Base-by-base conservation (phyloP, 257 asterid genomes). In the Solanum clarkiae region DNA sequence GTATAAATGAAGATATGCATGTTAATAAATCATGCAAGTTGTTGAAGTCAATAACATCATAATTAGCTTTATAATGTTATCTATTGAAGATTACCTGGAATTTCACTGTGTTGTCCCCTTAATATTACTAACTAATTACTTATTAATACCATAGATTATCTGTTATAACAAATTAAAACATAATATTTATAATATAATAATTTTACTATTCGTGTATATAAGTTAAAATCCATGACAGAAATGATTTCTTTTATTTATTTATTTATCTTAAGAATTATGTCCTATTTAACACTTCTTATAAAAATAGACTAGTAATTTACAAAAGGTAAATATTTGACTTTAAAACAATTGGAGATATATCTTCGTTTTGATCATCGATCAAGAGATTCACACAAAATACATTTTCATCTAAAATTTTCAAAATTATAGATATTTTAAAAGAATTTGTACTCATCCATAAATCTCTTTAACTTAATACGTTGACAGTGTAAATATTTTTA, bases 31-130 rank as follows among this genome's bases (percentile, higher is more conserved):
- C 85, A 63, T 82, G 59, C 63, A 45, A 44, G 79, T 15, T 45
- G 45, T 63, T 82, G 85, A 82, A 82, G 85, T 82, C 85, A 63
- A 45, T 82, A 63, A 82, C 75, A 82, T 60, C 85, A 82, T 82
- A 40, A 66, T 59, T 82, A 59, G 42, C 57, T 82, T 24, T 44
- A 62, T 45, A 24, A 82, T 82, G 79, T 44, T 70, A 15, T 49
- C 13, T 62, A 60, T 24, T 63, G 79, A 82, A 82, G 15, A 29
- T 62, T 45, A 62, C 4, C 59, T 82, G 79, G 1, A 82, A 24
- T 82, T 62, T 82, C 60, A 66, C 59, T 82, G 79, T 60, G 59
- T 22, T 53, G 83, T 26, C 83, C 49, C 83, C 65, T 79, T 26
- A 7, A 77, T 51, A 26, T 75, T 47, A 47, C 60, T 47, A 47